These are phyloP conservation scores for Macrophomina pseudophaseolina DNA, from an alignment of 2,329 filamentous ascomycete species.

Conservation along the genomic window DNA sequence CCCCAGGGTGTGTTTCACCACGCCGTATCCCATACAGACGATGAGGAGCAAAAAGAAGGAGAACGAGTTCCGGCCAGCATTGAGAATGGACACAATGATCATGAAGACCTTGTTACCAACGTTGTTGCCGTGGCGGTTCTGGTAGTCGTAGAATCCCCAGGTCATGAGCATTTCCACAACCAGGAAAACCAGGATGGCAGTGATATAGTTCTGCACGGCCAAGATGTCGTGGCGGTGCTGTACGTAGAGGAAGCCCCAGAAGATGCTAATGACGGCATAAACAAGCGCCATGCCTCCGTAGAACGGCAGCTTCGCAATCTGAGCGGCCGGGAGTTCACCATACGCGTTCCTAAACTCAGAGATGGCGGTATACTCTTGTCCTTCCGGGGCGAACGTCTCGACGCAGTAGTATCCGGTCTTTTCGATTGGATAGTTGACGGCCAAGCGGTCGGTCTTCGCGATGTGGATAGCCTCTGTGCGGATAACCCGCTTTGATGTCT, in stretches of 20 bases:
- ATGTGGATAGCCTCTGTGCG: slow-evolving; percentile 82
- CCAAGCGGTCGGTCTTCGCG: slow-evolving; percentile 65
- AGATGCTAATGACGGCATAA: slow-evolving; percentile 84
- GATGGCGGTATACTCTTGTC: slow-evolving; percentile 74
- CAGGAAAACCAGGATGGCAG: slow-evolving; percentile 91
- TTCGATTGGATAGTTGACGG: slow-evolving; percentile 81
- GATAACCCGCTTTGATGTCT: slow-evolving; percentile 72
- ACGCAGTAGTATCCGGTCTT: slow-evolving; percentile 98
- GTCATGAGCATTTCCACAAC: slow-evolving; percentile 97
- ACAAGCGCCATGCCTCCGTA: slow-evolving; percentile 94
- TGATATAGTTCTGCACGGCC: slow-evolving; percentile 98
- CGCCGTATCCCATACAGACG: slow-evolving; percentile 98
- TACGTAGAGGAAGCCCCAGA: slow-evolving; percentile 95
- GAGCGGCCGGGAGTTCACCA: slow-evolving; percentile 90
- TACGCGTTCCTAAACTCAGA: slow-evolving; percentile 96
- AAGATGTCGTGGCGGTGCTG: slow-evolving; percentile 93
- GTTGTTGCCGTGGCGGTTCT: slow-evolving; percentile 88
- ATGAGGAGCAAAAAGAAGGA: slow-evolving; percentile 98
- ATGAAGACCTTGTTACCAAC: slow-evolving; percentile 82
- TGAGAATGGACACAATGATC: slow-evolving; percentile 88
- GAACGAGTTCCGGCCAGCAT: slow-evolving; percentile 93
- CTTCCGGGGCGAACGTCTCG: slow-evolving; percentile 72
- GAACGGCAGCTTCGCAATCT: slow-evolving; percentile 96
- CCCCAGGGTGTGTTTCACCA: slow-evolving; percentile 91
- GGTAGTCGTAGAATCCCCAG: slow-evolving; percentile 97